Base-by-base conservation (phyloP, 345 rosid genomes). In the Citropsis articulata region DNA sequence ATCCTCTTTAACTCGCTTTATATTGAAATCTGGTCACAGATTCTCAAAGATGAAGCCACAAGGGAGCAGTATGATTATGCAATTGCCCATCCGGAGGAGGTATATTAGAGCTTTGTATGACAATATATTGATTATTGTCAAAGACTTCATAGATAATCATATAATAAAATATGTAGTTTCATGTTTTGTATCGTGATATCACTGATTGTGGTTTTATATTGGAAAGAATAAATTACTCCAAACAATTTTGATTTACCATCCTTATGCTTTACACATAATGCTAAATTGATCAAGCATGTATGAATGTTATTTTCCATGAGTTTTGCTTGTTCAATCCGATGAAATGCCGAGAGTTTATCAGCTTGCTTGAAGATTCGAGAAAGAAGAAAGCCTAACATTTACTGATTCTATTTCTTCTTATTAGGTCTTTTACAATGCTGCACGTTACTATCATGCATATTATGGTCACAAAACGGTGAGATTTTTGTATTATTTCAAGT, bases 401-500 rank as follows among this genome's bases (percentile, higher is more conserved):
- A 25, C 45, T 22, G 19, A 31, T 50, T n/a, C 22, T 78, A 10
- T 67, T 50, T 71, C 48, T 67, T 22, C 35, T 66, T 78, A 74
- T 33, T 79, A 95, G 99, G 97, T 94, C 2, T 94, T 96, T 79
- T 96, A 92, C 86, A 96, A 94, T 72, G 85, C 99, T 1, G 99
- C 99, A 75, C 95, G 90, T 19, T 96, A 96, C 85, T 96, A 92
- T 80, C 92, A 78, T 14, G 98, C 97, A 6, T 92, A 92, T 70
- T 96, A 96, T 82, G 99, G 97, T 82, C 92, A 96, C 80, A 96
- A 96, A 76, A 92, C 97, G 81, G 99, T 95, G 81, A 90, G 97
- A 59, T 9, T 27, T 75, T 73, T 72, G 53, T 4, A 10, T 12
- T 71, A 50, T 55, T 59, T 64, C 24, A 5, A 7, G 63, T 33